A percentile compares a stretch with the other conserved stretches of the same genome.
Evolutionary conservation across 352 stramenopile genomes (phyloP).

Genomic region (Plasmopara viticola): DNA sequence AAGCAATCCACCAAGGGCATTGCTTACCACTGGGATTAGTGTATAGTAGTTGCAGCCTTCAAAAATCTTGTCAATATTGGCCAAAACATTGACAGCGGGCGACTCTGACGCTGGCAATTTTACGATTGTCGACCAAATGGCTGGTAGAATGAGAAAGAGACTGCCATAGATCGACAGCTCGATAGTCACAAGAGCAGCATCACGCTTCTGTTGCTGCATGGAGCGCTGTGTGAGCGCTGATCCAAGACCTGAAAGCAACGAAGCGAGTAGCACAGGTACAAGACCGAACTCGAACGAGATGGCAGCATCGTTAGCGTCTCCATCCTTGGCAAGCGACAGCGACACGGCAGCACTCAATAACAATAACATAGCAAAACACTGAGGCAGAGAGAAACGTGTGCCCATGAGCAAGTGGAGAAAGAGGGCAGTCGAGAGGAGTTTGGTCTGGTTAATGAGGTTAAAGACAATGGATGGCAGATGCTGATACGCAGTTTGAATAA

Average conservation of each 20-base stretch:
- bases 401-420: slow-evolving; percentile 75
- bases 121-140: slow-evolving; percentile 35
- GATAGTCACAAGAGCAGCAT: slow-evolving; percentile 72
- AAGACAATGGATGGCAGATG: slow-evolving; percentile 78
- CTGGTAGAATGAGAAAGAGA: slow-evolving; percentile 54
- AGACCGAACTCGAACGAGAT: slow-evolving; percentile 58
- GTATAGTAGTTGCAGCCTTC: slow-evolving; percentile 71
- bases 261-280: slow-evolving; percentile 61
- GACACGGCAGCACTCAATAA: slow-evolving; percentile 61
- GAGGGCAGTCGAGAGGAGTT: slow-evolving; percentile 74
- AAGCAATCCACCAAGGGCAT: slow-evolving; percentile 74
- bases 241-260: slow-evolving; percentile 67
- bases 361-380: slow-evolving; percentile 74
- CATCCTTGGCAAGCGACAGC: slow-evolving; percentile 58
- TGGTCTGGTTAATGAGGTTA: slow-evolving; percentile 87
- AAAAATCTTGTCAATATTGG: slow-evolving; percentile 27
- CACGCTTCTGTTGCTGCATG: slow-evolving; percentile 67
- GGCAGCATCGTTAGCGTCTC: slow-evolving; percentile 6
- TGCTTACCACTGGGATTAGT: slow-evolving; percentile 73
- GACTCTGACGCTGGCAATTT: slow-evolving; percentile 34
- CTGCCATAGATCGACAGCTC: slow-evolving; percentile 75
- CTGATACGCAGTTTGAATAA: slow-evolving; percentile 81
- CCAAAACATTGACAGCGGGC: slow-evolving; percentile 16
- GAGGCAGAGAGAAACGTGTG: slow-evolving; percentile 55
- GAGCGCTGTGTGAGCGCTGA: slow-evolving; percentile 71